These are phyloP conservation scores for Cryomyces minteri DNA, from an alignment of 495 filamentous ascomycete species.

Conservation along the genomic window DNA sequence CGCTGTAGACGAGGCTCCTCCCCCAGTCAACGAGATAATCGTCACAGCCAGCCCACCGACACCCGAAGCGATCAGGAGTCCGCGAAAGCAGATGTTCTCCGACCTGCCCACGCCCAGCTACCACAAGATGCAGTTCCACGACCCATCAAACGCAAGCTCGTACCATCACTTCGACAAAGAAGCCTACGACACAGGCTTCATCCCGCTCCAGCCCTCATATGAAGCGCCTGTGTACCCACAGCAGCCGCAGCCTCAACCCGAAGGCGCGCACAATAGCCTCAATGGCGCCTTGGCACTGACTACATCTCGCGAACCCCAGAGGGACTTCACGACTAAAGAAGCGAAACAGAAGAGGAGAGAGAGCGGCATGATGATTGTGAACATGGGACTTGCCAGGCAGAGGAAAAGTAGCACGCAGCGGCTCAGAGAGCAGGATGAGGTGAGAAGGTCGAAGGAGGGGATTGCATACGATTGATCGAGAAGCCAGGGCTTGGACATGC, in stretches of 20 bases:
- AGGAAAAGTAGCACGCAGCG: conserved; percentile 12
- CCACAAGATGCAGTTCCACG: conserved; percentile 38
- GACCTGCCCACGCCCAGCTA: conserved; percentile 49
- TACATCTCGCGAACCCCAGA: too few relatives aligned
- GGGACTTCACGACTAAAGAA: conserved; percentile 5
- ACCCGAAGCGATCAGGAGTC: conserved; percentile 44
- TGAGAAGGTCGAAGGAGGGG: too few relatives aligned
- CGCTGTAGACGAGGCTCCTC: conserved; percentile 34
- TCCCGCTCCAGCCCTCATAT: conserved; percentile 43
- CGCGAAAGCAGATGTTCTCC: conserved; percentile 50
- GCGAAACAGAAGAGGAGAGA: conserved; percentile 14
- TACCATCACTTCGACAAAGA: not conserved
- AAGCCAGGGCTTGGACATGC: too few relatives aligned
- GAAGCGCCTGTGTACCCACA: conserved; percentile 20
- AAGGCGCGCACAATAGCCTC: conserved; percentile 16
- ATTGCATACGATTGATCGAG: too few relatives aligned
- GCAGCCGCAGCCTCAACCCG: conserved; percentile 3
- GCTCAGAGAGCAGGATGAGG: not conserved
- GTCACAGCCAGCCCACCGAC: conserved; percentile 16
- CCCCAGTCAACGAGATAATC: conserved; percentile 16
- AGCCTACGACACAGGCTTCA: conserved; percentile 35
- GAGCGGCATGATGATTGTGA: conserved; percentile 19
- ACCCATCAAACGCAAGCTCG: conserved; percentile 3
- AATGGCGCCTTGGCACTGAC: conserved; percentile 16
- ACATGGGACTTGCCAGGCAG: conserved; percentile 8